Conservation (phyloP, 202 grass and related monocot genomes). For the Sporobolus alterniflorus region DNA sequence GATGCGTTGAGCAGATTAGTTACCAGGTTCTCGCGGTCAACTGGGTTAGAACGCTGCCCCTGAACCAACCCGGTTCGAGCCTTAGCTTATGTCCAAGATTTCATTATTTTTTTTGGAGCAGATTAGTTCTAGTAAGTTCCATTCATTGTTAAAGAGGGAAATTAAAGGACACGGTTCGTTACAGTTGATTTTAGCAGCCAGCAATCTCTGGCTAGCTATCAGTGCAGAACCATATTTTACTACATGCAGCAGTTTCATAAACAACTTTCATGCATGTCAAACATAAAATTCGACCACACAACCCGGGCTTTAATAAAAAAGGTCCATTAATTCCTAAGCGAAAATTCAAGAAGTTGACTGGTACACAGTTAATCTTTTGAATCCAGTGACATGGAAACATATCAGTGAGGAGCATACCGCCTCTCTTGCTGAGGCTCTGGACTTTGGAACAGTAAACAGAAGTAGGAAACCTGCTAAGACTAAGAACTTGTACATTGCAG, state of each 20-base stretch:
- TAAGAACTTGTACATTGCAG: background rate
- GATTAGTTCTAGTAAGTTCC: background rate
- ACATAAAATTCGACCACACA: background rate
- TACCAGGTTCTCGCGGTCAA: too few species aligned
- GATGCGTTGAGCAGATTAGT: too few species aligned
- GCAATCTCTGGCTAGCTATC: background rate
- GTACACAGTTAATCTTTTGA: background rate
- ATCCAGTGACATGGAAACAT: background rate
- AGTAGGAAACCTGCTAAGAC: background rate
- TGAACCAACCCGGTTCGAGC: too few species aligned
- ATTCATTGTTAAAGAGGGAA: background rate
- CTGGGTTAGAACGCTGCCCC: too few species aligned
- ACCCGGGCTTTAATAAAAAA: background rate
- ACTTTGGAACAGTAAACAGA: constrained; percentile 5
- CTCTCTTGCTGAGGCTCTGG: constrained; percentile 31
- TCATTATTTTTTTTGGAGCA: background rate
- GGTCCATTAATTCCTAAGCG: background rate
- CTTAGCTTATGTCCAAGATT: too few species aligned
- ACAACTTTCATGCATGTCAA: background rate
- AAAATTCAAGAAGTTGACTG: background rate
- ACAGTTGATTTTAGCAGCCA: background rate
- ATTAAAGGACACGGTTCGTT: background rate
- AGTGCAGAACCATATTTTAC: background rate
- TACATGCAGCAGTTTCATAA: background rate
- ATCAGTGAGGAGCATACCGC: constrained; percentile 29